A percentile compares a stretch with the other conserved stretches of the same genome.
Conservation (phyloP, 495 filamentous ascomycete genomes). For the Friedmanniomyces endolithicus region DNA sequence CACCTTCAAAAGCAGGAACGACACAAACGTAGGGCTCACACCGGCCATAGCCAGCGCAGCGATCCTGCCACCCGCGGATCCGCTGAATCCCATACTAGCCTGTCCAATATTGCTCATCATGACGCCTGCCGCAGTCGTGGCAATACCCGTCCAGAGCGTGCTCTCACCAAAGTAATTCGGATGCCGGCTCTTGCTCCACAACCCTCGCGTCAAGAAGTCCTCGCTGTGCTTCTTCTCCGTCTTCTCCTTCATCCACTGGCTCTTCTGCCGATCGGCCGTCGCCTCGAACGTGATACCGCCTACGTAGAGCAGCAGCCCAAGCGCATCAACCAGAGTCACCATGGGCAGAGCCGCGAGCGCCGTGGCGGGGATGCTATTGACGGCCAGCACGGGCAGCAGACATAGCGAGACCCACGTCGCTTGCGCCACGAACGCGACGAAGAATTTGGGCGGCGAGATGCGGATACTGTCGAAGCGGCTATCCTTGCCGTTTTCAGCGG, state of each 20-base stretch:
- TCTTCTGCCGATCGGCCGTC: constrained; percentile 48
- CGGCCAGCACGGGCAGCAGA: constrained; percentile 45
- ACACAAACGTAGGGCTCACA: constrained; percentile 49
- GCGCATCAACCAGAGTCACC: constrained; percentile 37
- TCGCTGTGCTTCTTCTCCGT: constrained; percentile 48
- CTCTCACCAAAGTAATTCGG: constrained; percentile 59
- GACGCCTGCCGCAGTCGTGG: constrained; percentile 38
- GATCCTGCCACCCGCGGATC: constrained; percentile 29
- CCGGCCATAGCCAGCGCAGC: constrained; percentile 37
- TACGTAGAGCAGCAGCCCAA: constrained; percentile 42
- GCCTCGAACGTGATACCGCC: constrained; percentile 48
- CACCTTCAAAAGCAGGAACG: constrained; percentile 48
- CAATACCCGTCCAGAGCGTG: constrained; percentile 52
- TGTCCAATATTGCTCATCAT: constrained; percentile 34
- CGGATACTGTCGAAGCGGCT: constrained; percentile 51
- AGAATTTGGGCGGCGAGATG: constrained; percentile 39
- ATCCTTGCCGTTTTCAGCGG: constrained; percentile 40
- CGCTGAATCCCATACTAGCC: constrained; percentile 39
- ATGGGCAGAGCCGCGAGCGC: constrained; percentile 33
- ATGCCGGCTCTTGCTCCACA: constrained; percentile 48
- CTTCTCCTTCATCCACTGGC: constrained; percentile 42
- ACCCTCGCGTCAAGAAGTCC: constrained; percentile 45
- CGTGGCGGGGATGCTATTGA: constrained; percentile 45
- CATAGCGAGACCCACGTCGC: constrained; percentile 51
- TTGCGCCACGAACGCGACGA: constrained; percentile 45